A percentile compares a stretch with the other conserved stretches of the same genome.
These are phyloP conservation scores for Nicotiana benthamiana DNA, from an alignment of 257 asterid genomes.

Conservation along the genomic window DNA sequence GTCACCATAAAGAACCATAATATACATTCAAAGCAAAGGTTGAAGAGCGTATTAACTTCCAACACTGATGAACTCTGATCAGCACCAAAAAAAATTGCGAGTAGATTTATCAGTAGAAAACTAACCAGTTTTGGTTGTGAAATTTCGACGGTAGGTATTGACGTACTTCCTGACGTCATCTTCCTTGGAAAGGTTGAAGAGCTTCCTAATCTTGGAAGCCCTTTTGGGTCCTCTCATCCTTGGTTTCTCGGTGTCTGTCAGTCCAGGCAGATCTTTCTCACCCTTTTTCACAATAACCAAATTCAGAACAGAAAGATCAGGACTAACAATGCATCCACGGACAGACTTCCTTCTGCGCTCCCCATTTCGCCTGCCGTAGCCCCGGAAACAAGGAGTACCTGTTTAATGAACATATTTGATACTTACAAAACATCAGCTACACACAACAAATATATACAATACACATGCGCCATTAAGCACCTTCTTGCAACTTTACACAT, in stretches of 20 bases:
- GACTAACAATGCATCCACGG: constrained; percentile 6
- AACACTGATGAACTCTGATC: neutral
- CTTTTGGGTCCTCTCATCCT: constrained; percentile 9
- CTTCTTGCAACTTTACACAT: neutral
- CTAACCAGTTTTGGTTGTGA: neutral
- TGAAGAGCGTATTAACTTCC: too few relatives aligned
- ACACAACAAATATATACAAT: neutral
- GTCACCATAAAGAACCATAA: neutral
- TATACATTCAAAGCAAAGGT: neutral
- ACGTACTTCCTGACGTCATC: constrained; percentile 8
- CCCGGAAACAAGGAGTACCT: constrained; percentile 11
- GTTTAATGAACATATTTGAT: neutral
- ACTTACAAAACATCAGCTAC: neutral
- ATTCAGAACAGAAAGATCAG: constrained; percentile 8
- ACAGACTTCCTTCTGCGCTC: constrained; percentile 8
- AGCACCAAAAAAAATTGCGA: neutral
- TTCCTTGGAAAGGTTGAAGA: constrained; percentile 3
- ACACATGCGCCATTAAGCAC: neutral
- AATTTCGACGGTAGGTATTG: constrained; percentile 5
- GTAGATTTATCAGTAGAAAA: neutral
- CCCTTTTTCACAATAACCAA: constrained; percentile 11
- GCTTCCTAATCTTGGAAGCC: constrained; percentile 11
- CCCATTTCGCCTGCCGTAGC: neutral
- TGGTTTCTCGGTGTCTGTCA: constrained; percentile 8
- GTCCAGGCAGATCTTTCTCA: constrained; percentile 1